phyloP scores from a whole-genome alignment of 768 basidiomycete genomes.

The Mycena epipterygia region DNA sequence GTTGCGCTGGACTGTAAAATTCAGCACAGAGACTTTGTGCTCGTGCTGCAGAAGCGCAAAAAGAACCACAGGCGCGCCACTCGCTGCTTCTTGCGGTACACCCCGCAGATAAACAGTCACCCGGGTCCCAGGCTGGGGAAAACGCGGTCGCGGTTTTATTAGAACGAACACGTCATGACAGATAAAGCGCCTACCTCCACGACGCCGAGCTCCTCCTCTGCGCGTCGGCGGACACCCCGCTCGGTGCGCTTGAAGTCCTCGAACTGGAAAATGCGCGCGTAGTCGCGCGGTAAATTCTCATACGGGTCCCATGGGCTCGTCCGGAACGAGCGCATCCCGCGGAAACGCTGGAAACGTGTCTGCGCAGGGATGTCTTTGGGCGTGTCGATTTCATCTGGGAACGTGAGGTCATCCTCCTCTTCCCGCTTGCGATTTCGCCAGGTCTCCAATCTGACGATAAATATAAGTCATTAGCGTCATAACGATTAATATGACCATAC shows the following conservation, averaged over 20 bases:
- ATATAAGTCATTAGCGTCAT: slow-evolving; percentile 20
- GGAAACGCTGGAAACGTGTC: slow-evolving; percentile 90
- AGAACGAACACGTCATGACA: background rate
- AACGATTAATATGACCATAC: slow-evolving; percentile 60
- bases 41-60: slow-evolving; percentile 94
- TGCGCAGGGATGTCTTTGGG: slow-evolving; percentile 86
- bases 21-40: slow-evolving; percentile 93
- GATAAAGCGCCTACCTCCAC: slow-evolving; percentile 70
- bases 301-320: slow-evolving; percentile 99
- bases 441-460: slow-evolving; percentile 64
- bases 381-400: slow-evolving; percentile 97
- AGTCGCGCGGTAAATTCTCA: slow-evolving; percentile 94
- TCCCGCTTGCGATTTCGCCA: slow-evolving; percentile 82
- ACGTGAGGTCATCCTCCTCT: slow-evolving; percentile 86
- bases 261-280: slow-evolving; percentile 96
- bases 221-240: slow-evolving; percentile 73
- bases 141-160: background rate
- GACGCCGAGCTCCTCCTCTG: slow-evolving; percentile 69
- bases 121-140: slow-evolving; percentile 78
- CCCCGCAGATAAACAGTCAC: slow-evolving; percentile 84
- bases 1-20: slow-evolving; percentile 94
- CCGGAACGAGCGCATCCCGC: slow-evolving; percentile 92
- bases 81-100: slow-evolving; percentile 76
- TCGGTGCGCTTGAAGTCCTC: slow-evolving; percentile 94
- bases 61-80: slow-evolving; percentile 67